Evolutionary conservation across 148 eudicot species (phyloP).

Genomic region (Diospyros kaki): DNA sequence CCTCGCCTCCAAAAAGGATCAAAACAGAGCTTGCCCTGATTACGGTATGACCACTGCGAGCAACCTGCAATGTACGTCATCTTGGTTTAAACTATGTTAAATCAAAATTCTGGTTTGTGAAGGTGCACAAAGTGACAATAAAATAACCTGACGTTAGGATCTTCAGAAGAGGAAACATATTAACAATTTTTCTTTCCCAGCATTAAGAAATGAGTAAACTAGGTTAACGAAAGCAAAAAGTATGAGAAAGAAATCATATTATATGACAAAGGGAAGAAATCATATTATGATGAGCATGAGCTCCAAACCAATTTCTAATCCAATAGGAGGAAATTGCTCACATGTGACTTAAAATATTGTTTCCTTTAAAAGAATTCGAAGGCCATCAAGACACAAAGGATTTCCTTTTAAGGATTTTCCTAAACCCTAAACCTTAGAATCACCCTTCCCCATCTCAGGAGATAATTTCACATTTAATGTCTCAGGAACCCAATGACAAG

Average conservation of each 20-base stretch:
- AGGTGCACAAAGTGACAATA: background rate
- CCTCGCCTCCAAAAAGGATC: conserved; percentile 93
- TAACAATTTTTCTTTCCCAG: background rate
- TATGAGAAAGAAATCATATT: background rate
- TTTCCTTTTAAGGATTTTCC: too few relatives aligned
- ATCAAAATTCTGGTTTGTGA: background rate
- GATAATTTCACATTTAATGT: background rate
- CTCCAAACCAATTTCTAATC: background rate
- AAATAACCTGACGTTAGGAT: conserved; percentile 1
- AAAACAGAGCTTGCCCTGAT: conserved; percentile 75
- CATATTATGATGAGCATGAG: background rate
- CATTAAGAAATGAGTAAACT: background rate
- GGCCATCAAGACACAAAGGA: background rate
- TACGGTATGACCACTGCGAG: conserved; percentile 91
- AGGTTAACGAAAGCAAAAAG: background rate
- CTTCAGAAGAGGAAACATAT: conserved; percentile 3
- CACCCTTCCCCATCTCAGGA: background rate
- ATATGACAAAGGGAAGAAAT: background rate
- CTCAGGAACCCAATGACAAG: background rate
- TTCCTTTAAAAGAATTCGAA: background rate
- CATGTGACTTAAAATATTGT: background rate
- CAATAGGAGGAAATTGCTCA: conserved; percentile 1
- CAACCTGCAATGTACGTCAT: conserved; percentile 44
- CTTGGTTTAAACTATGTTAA: background rate
- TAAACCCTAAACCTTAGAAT: background rate